phyloP scores from a whole-genome alignment of 805 yeast genomes.

The Blastobotrys americana region DNA sequence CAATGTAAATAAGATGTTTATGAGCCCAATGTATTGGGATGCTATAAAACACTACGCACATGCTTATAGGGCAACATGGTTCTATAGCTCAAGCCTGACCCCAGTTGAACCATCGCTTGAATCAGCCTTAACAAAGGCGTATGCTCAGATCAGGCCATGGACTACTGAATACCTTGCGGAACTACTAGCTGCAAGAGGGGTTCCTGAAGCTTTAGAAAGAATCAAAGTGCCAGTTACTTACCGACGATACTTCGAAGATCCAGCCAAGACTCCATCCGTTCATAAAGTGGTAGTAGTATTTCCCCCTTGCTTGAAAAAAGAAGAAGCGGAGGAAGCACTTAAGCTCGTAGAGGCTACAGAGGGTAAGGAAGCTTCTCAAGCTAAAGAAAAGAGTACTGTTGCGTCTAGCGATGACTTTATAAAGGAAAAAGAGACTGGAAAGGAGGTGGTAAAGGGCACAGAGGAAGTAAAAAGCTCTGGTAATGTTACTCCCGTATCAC shows the following conservation, averaged over 20 bases:
- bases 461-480: not conserved
- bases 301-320: constrained; percentile 23
- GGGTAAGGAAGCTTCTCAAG: constrained; percentile 13
- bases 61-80: constrained; percentile 33
- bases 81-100: constrained; percentile 28
- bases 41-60: constrained; percentile 26
- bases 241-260: constrained; percentile 9
- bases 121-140: constrained; percentile 19
- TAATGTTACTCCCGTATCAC: not conserved
- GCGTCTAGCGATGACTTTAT: not conserved
- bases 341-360: constrained; percentile 10
- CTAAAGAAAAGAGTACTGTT: constrained; percentile 4
- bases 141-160: constrained; percentile 22
- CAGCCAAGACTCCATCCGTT: constrained; percentile 8
- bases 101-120: constrained; percentile 32
- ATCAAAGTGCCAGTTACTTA: constrained; percentile 20
- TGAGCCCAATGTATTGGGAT: constrained; percentile 36
- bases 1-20: constrained; percentile 13
- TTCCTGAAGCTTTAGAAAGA: constrained; percentile 24
- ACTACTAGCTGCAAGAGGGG: constrained; percentile 20
- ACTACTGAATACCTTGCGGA: constrained; percentile 22
- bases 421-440: not conserved
- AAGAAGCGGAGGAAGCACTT: constrained; percentile 16
- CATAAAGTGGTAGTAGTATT: constrained; percentile 21
- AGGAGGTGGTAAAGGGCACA: not conserved